Base-by-base conservation (phyloP, 805 yeast genomes). In the Kazachstania viticola region DNA sequence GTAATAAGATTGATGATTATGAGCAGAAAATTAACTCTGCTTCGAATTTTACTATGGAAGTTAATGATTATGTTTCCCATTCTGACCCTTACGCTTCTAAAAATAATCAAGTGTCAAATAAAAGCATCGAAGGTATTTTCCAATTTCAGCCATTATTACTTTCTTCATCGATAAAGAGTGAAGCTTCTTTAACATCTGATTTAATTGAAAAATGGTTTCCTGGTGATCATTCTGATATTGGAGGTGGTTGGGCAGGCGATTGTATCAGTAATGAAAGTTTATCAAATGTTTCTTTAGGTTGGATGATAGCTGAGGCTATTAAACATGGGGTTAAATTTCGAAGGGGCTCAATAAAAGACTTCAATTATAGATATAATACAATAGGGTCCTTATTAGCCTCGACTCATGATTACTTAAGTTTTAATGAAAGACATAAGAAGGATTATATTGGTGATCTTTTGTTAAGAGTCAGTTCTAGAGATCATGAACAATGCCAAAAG, bases 171-270 rank as follows among this genome's bases (percentile, higher is more conserved):
- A 14, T 24, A 11, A 11, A 6, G 5, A 19, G 28, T 25, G 19
- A 6, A 8, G 14, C 28, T 8, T 30, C 34, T 9, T 19, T 48
- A 29, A 42, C 51, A 4, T 34, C 51, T 1, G 59, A 52, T 33
- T 31, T 54, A 11, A 32, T 50, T 12, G 83, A 77, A 43, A 45
- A 70, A 26, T 77, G 78, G 77, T 77, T 77, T 43, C 71, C 79
- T 1, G 85, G 83, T 2, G 71, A 72, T 45, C 84, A 77, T 50
- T 62, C 77, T 8, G 83, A 77, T 50, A 56, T 72, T 42, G 84
- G 84, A 2, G 83, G 83, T 3, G 79, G 79, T 0, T 75, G 79
- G 77, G 49, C 60, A 1, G 50, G 60, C 4, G 75, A 70, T 46
- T 46, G 58, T 29, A 71, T 71, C 2, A 40, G 47, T 3, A 34